phyloP scores from a whole-genome alignment of 2,329 filamentous ascomycete species.

The Monosporascus sp. region DNA sequence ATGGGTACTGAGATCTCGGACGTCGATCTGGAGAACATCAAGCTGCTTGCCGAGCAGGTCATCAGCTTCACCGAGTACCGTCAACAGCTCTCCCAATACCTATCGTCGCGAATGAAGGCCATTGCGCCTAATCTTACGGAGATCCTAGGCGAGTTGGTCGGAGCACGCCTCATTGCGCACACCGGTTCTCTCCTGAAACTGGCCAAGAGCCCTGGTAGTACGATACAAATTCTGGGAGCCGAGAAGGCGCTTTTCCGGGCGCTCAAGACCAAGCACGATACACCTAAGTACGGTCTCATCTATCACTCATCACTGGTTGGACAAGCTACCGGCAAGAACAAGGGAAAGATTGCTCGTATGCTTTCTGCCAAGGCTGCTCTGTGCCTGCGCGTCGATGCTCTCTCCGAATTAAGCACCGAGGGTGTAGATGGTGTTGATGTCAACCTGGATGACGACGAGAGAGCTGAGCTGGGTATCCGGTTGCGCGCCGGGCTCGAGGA shows the following conservation, averaged over 20 bases:
- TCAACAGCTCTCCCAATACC: conserved; percentile 78
- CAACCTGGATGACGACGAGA: conserved; percentile 79
- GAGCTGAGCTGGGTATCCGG: conserved; percentile 70
- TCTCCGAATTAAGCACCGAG: conserved; percentile 69
- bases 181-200: conserved; percentile 91
- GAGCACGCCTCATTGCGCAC: conserved; percentile 90
- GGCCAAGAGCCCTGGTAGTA: conserved; percentile 90
- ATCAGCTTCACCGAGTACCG: conserved; percentile 89
- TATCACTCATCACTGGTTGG: conserved; percentile 92
- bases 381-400: conserved; percentile 86
- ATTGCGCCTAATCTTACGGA: conserved; percentile 95
- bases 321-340: conserved; percentile 95
- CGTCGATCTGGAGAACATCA: conserved; percentile 90
- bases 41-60: conserved; percentile 86
- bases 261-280: conserved; percentile 98
- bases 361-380: conserved; percentile 90
- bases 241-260: conserved; percentile 98
- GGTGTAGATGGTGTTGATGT: conserved; percentile 48
- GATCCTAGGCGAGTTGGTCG: conserved; percentile 88
- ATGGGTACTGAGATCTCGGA: conserved; percentile 98
- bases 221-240: conserved; percentile 95
- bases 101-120: conserved; percentile 89
- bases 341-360: conserved; percentile 98
- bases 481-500: conserved; percentile 71
- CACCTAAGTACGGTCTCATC: conserved; percentile 94